Percentiles rank a stretch among this genome's conserved stretches.
Conservation (phyloP, 2,329 filamentous ascomycete genomes). For the Diaporthe ampelina region DNA sequence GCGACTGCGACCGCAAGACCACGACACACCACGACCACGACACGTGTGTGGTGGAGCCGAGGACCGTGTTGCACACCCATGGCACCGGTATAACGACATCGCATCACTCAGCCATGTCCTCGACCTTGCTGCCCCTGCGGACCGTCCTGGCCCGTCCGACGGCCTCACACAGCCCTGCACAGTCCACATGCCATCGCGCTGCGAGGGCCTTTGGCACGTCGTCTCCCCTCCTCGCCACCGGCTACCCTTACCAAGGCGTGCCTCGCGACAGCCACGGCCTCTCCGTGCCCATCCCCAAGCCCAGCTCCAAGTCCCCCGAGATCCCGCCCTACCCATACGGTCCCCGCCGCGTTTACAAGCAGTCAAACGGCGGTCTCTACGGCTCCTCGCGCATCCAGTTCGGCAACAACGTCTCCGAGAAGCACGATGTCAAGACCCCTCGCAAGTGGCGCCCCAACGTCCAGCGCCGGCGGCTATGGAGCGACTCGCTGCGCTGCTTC, state of each 20-base stretch:
- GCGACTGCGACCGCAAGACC: background rate
- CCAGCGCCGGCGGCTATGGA: constrained; percentile 76
- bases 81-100: background rate
- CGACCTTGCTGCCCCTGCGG: constrained; percentile 35
- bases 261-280: constrained; percentile 33
- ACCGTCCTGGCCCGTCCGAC: constrained; percentile 35
- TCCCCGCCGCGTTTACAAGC: constrained; percentile 79
- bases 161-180: background rate
- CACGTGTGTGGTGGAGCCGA: background rate
- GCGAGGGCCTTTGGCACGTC: constrained; percentile 55
- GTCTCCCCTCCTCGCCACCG: constrained; percentile 46
- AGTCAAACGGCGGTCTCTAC: constrained; percentile 82
- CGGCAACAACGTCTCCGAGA: constrained; percentile 81
- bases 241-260: constrained; percentile 39
- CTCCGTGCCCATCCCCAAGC: constrained; percentile 59
- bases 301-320: constrained; percentile 55
- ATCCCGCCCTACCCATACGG: constrained; percentile 81
- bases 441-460: constrained; percentile 84
- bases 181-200: constrained; percentile 1
- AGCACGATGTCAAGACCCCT: constrained; percentile 78
- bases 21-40: background rate
- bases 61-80: constrained; percentile 8
- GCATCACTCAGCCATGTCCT: constrained; percentile 32
- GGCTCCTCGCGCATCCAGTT: constrained; percentile 79
- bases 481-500: constrained; percentile 70